Evolutionary conservation across 495 filamentous ascomycete species (phyloP), one percentile per base, ranked within the genome.

Genomic region (Haplographium delicatum): DNA sequence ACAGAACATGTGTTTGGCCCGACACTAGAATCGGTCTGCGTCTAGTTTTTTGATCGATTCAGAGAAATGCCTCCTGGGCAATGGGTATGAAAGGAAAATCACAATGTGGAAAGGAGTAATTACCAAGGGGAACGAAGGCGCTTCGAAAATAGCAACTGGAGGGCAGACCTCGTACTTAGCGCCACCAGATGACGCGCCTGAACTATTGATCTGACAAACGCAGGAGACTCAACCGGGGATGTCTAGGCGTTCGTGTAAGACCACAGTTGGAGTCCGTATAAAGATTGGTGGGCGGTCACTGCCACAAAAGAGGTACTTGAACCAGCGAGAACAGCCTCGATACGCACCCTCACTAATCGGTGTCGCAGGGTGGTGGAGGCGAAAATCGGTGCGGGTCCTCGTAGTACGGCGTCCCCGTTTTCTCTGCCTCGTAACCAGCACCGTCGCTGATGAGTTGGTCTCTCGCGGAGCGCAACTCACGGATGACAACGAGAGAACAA

Each of bases 131-230:
- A 40, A 47, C 50, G 30, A 44, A n/a, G 50, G 52, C 58, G 58
- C 45, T 50, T 60, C 58, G 50, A 44, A 40, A 34, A 15, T 50
- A 50, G 50, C 41, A 31, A 50, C 33, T 57, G 34, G 53, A 54
- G 44, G 56, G 47, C 43, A 53, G 44, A 50, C 53, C 46, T 52
- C 30, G 34, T 49, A 38, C 38, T 57, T 56, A 57, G 50, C 58
- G 58, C 58, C 47, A 22, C 50, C 23, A 57, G 49, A 18, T 35
- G 38, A 47, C 35, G 50, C 53, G 53, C 49, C 53, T 51, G 9
- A 31, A 42, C 18, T 41, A 44, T 48, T 46, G 47, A 46, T 44
- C 7, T 4, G 20, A 30, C 51, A 28, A 43, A 54, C 44, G 38
- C 22, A 54, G 47, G 30, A 39, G 18, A 33, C 9, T 10, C 19